phyloP scores from a whole-genome alignment of 1,284 basidiomycete genomes.

The Ceratorhiza oryzae-sativae region DNA sequence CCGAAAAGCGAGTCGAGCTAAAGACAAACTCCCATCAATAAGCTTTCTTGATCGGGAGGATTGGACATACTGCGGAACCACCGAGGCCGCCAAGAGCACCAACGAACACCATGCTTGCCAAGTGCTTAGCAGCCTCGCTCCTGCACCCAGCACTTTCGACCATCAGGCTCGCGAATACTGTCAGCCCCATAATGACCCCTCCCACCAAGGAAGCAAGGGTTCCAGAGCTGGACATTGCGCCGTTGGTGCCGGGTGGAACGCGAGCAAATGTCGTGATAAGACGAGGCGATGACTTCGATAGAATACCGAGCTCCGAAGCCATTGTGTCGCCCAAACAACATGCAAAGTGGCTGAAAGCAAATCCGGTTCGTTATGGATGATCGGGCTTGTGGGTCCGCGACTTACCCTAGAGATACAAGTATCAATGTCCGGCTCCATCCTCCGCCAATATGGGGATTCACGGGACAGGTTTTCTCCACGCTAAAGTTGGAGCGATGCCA shows the following conservation, averaged over 20 bases:
- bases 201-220: conserved; percentile 77
- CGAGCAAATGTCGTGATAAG: conserved; percentile 74
- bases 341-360: conserved; percentile 68
- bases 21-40: not conserved
- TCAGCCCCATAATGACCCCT: conserved; percentile 73
- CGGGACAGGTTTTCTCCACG: conserved; percentile 61
- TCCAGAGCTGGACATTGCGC: conserved; percentile 79
- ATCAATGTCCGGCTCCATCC: conserved; percentile 68
- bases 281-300: conserved; percentile 67
- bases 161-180: conserved; percentile 65
- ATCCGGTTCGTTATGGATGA: not conserved
- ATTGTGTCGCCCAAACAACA: conserved; percentile 86
- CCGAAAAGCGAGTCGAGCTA: conserved; percentile 87
- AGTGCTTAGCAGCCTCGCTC: conserved; percentile 46
- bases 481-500: conserved; percentile 44
- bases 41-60: conserved; percentile 24
- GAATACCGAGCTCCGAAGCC: conserved; percentile 83
- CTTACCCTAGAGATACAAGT: conserved; percentile 73
- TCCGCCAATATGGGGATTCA: conserved; percentile 50
- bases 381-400: conserved; percentile 40
- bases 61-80: conserved; percentile 71
- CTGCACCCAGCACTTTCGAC: conserved; percentile 66
- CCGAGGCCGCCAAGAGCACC: conserved; percentile 71
- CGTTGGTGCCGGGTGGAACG: conserved; percentile 92
- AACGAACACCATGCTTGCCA: conserved; percentile 58